These are phyloP conservation scores for Fusarium papillatum DNA, from an alignment of 2,329 filamentous ascomycete species.

Conservation along the genomic window DNA sequence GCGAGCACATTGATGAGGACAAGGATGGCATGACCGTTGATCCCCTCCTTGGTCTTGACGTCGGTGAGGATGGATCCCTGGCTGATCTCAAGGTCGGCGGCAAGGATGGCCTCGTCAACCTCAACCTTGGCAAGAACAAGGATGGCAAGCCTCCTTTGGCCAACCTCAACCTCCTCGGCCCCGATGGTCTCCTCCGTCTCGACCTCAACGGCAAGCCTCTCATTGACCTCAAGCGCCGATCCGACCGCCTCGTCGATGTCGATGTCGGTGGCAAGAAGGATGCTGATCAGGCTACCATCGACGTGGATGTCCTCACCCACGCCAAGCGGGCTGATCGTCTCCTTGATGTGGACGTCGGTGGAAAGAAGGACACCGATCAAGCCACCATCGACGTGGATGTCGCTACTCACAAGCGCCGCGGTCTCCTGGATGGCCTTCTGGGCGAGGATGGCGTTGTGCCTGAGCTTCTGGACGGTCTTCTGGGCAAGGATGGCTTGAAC, in stretches of 20 bases:
- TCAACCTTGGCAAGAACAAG: slow-evolving; percentile 14
- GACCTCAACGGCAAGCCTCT: slow-evolving; percentile 15
- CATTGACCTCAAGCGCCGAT: slow-evolving; percentile 4
- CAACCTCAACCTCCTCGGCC: slow-evolving; percentile 18
- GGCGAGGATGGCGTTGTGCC: neutral
- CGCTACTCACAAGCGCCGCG: slow-evolving; percentile 9
- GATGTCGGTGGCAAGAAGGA: slow-evolving; percentile 21
- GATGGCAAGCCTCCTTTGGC: slow-evolving; percentile 13
- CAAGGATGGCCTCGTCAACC: slow-evolving; percentile 20
- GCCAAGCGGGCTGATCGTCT: slow-evolving; percentile 4
- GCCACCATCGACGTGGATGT: slow-evolving; percentile 29
- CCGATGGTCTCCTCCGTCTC: slow-evolving; percentile 20
- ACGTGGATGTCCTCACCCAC: slow-evolving; percentile 17
- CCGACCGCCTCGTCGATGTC: slow-evolving; percentile 10
- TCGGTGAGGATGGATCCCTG: slow-evolving; percentile 13
- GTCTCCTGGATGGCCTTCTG: neutral
- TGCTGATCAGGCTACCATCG: slow-evolving; percentile 16
- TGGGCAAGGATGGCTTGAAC: neutral
- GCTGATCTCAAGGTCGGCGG: slow-evolving; percentile 7
- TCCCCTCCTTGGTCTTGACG: slow-evolving; percentile 16
- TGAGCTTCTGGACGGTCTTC: neutral
- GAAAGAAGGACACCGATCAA: slow-evolving; percentile 18
- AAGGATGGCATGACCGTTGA: slow-evolving; percentile 12
- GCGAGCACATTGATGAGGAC: neutral
- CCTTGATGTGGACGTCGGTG: slow-evolving; percentile 9